Evolutionary conservation across 805 yeast genomes (phyloP), one percentile per base, ranked within the genome.

Genomic region (Kluyveromyces dobzhanskii): DNA sequence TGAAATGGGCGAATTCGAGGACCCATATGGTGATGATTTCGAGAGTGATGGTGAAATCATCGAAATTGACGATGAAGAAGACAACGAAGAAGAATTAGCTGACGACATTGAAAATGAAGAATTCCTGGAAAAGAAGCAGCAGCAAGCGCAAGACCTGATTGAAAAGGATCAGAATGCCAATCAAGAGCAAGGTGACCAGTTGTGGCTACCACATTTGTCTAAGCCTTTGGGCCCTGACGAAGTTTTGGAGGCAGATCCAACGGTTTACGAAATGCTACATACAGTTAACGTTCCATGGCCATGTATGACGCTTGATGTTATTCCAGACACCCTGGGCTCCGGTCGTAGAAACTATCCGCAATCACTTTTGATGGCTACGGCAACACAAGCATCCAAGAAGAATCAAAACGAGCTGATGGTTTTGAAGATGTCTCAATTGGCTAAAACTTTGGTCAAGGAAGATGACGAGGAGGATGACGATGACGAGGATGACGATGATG

Each of bases 201-300:
- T 90, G 32, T 92, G 85, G 63, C 69, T 92, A 47, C 97, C 98
- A 16, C 94, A 87, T 57, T 73, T 78, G 63, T 80, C 92, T 19
- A 78, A 76, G 52, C 96, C 96, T 4, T 70, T 92, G 49, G 97
- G 96, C 1, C 94, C 95, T 2, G 95, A 86, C 65, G 97, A 92
- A 66, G 94, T 83, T 10, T 70, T 92, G 56, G 97, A 90, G 65
- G 95, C 97, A 1, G 98, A 92, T 64, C 95, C 95, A 32, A 69
- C 87, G 6, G 96, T 90, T 3, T 92, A 92, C 59, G 95, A 90
- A 54, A 92, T 92, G 97, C 67, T 92, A 42, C 98, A 92, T 62
- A 85, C 84, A 52, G 85, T 90, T 43, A 85, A 85, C 60, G 67
- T 90, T 62, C 94, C 95, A 52, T 92, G 97, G 97, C 97, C 98